Percentiles rank a stretch among this genome's conserved stretches.
phyloP scores from a whole-genome alignment of 106 monocot genomes.

The Posidonia australis region DNA sequence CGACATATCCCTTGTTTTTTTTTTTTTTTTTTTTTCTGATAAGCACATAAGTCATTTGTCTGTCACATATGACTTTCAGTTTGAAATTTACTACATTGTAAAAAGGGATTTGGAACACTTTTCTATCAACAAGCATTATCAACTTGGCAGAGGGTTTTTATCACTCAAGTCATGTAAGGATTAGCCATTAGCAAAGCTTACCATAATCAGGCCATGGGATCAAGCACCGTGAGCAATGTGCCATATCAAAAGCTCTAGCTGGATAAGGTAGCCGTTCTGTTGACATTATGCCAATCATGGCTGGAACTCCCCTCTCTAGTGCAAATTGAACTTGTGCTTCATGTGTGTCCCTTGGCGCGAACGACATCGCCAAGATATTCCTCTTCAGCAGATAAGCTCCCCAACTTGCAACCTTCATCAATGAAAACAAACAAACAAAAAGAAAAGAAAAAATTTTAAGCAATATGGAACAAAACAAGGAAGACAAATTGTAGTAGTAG shows the following conservation, averaged over 20 bases:
- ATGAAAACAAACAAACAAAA: neutral
- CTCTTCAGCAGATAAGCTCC: conserved; percentile 42
- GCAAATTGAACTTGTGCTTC: conserved; percentile 67
- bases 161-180: no score
- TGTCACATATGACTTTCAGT: no score
- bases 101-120: no score
- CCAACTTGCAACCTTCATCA: conserved; percentile 64
- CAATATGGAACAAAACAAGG: neutral
- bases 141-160: no score
- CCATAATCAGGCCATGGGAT: conserved; percentile 51
- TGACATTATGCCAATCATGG: conserved; percentile 62
- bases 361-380: conserved; percentile 37
- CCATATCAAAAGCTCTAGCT: conserved; percentile 38
- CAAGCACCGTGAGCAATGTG: conserved; percentile 54
- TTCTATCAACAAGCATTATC: no score
- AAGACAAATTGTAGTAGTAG: neutral
- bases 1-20: no score
- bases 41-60: no score
- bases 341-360: conserved; percentile 40
- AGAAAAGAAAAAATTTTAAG: no score
- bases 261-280: conserved; percentile 42
- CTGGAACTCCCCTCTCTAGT: conserved; percentile 61
- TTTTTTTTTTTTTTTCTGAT: no score
- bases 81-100: no score
- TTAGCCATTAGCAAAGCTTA: no score